Conservation (phyloP, 2,329 filamentous ascomycete species). For the Diaporthe sp. region DNA sequence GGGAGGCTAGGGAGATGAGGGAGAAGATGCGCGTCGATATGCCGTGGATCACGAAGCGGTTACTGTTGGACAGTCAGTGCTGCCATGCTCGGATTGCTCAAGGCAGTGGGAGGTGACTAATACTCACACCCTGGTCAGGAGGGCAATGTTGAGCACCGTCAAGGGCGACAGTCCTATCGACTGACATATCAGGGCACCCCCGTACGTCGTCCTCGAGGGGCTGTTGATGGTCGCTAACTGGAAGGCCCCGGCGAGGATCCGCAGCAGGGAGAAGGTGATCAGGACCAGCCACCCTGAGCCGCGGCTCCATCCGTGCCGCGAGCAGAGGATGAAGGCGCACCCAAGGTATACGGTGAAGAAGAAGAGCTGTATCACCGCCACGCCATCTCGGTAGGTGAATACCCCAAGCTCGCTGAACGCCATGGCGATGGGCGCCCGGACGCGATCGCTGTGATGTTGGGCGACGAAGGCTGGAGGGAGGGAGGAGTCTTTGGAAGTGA, state of each 20-base stretch:
- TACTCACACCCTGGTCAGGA: conserved; percentile 49
- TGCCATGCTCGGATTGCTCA: neutral
- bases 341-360: conserved; percentile 46
- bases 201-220: conserved; percentile 41
- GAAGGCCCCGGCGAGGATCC: conserved; percentile 47
- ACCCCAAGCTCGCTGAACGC: neutral
- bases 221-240: conserved; percentile 45
- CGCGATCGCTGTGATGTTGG: neutral
- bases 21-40: conserved; percentile 42
- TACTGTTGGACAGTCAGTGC: conserved; percentile 38
- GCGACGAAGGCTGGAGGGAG: neutral
- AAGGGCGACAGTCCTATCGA: conserved; percentile 49
- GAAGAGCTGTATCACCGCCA: conserved; percentile 49
- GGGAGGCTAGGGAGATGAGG: conserved; percentile 34
- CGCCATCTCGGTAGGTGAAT: conserved; percentile 47
- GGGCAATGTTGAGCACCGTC: conserved; percentile 47
- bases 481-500: neutral
- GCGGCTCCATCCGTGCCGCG: conserved; percentile 47
- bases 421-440: neutral
- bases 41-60: conserved; percentile 41
- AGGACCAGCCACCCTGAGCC: conserved; percentile 48
- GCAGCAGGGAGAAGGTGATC: conserved; percentile 48
- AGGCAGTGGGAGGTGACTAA: neutral
- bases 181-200: conserved; percentile 47
- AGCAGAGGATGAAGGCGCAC: conserved; percentile 47